phyloP scores from a whole-genome alignment of 306 rosid genomes.

The Lathyrus sativus region DNA sequence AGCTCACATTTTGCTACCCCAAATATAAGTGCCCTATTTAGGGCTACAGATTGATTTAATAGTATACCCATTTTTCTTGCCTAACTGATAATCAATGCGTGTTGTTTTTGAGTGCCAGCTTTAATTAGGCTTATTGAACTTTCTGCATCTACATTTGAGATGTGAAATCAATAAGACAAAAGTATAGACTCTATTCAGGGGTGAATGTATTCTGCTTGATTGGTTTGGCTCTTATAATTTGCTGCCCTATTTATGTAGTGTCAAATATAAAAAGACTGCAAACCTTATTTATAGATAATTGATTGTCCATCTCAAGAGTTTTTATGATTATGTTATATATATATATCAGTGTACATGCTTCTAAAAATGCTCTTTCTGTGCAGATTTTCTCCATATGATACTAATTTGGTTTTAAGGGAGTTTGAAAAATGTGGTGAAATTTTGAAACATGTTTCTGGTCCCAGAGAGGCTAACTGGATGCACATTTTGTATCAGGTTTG shows the following conservation, averaged over 20 bases:
- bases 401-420: slow-evolving; percentile 86
- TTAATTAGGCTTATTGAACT: neutral
- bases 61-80: neutral
- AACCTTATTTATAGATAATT: neutral
- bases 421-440: slow-evolving; percentile 95
- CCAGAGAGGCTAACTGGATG: slow-evolving; percentile 94
- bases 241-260: neutral
- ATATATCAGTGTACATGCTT: neutral
- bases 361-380: slow-evolving; percentile 34
- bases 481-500: slow-evolving; percentile 88
- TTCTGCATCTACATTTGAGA: slow-evolving; percentile 18
- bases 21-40: neutral
- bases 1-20: neutral
- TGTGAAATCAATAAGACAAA: no score
- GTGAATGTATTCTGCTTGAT: neutral
- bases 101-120: neutral
- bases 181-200: no score
- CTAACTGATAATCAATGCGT: neutral
- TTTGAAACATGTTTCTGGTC: slow-evolving; percentile 92
- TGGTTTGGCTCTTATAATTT: neutral
- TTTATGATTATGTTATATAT: neutral
- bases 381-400: slow-evolving; percentile 89
- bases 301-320: neutral
- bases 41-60: neutral
- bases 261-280: neutral